Conservation (phyloP, 2,329 filamentous ascomycete species). For the Aureobasidium sp. region DNA sequence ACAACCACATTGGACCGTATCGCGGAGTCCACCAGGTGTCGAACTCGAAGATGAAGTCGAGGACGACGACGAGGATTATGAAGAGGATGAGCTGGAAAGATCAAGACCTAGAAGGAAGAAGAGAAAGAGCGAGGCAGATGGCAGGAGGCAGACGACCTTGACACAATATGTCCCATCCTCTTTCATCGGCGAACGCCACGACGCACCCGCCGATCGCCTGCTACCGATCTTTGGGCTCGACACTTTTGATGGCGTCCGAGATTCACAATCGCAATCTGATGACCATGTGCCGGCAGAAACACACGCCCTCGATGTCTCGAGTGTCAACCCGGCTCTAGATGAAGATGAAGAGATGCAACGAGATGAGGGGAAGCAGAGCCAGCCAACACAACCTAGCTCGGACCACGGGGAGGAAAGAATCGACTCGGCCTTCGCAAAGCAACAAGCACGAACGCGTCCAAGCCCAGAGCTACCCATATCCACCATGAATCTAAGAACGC, state of each 20-base stretch:
- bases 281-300: no score
- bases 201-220: not conserved
- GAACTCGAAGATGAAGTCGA: not conserved
- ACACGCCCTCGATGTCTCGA: not conserved
- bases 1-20: not conserved
- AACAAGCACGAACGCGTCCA: conserved; percentile 11
- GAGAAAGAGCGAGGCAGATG: conserved; percentile 2
- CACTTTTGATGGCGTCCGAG: not conserved
- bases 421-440: conserved; percentile 16
- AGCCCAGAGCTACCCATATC: conserved; percentile 3
- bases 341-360: not conserved
- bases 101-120: conserved; percentile 15
- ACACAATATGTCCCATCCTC: conserved; percentile 18
- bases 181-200: not conserved
- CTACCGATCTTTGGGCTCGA: not conserved
- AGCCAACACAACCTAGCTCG: not conserved
- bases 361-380: not conserved
- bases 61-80: conserved; percentile 3
- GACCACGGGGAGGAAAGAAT: not conserved
- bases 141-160: conserved; percentile 19
- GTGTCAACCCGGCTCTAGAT: not conserved
- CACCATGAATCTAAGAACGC: not conserved
- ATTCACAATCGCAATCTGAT: not conserved
- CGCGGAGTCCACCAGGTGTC: not conserved
- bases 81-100: conserved; percentile 3